These are phyloP conservation scores for Mycena pura DNA, from an alignment of 768 basidiomycete genomes.

Conservation along the genomic window DNA sequence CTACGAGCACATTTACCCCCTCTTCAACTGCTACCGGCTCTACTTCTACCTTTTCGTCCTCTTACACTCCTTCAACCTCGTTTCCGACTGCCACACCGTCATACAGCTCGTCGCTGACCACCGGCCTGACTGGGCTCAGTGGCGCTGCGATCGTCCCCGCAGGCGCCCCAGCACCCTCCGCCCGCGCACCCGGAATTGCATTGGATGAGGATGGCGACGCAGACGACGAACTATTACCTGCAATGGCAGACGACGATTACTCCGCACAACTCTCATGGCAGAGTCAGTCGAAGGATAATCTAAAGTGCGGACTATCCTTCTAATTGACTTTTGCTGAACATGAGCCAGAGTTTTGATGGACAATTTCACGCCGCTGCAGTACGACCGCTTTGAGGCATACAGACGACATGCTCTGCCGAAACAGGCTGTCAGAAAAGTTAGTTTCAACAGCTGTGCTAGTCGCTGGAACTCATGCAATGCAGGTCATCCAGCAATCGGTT, in stretches of 20 bases:
- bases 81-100: no score
- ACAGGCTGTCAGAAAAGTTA: slow-evolving; percentile 79
- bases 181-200: background rate
- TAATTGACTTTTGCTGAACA: background rate
- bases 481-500: slow-evolving; percentile 85
- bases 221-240: slow-evolving; percentile 80
- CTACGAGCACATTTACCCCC: slow-evolving; percentile 1
- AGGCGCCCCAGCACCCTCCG: slow-evolving; percentile 2
- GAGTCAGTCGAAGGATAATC: slow-evolving; percentile 87
- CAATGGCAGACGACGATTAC: slow-evolving; percentile 91
- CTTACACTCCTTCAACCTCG: background rate
- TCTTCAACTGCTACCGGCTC: background rate
- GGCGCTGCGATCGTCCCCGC: slow-evolving; percentile 24
- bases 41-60: background rate
- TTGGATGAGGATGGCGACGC: slow-evolving; percentile 68
- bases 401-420: slow-evolving; percentile 84
- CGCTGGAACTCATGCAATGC: background rate
- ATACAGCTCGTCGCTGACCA: background rate
- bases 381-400: slow-evolving; percentile 90
- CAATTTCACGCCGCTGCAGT: slow-evolving; percentile 82
- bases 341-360: slow-evolving; percentile 82
- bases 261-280: slow-evolving; percentile 84
- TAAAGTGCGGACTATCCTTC: slow-evolving; percentile 60
- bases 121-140: slow-evolving; percentile 13
- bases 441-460: slow-evolving; percentile 12